These are phyloP conservation scores for Eucalyptus erythrocorys DNA, from an alignment of 345 rosid species.

Conservation along the genomic window DNA sequence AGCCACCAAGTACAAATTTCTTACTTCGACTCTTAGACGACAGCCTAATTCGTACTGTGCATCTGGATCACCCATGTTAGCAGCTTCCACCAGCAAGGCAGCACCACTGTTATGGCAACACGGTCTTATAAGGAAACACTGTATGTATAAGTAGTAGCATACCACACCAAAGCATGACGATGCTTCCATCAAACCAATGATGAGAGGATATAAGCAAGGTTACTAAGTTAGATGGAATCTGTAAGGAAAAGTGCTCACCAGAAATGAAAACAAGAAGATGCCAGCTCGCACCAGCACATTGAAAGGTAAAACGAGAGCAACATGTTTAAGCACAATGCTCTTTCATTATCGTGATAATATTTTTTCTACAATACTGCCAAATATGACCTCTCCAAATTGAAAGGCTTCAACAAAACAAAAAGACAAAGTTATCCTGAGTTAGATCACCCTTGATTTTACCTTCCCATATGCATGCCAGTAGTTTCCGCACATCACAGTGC, in stretches of 20 bases:
- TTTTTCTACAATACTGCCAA: background rate
- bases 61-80: conserved; percentile 88
- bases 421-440: background rate
- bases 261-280: background rate
- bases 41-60: conserved; percentile 86
- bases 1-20: background rate
- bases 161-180: background rate
- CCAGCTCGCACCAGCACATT: background rate
- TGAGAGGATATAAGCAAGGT: background rate
- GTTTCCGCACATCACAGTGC: background rate
- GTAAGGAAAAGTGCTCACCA: background rate
- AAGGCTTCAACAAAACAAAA: background rate
- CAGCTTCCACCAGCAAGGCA: conserved; percentile 91
- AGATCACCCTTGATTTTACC: background rate
- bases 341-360: background rate
- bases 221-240: background rate
- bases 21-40: conserved; percentile 74
- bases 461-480: background rate
- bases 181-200: background rate
- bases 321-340: background rate
- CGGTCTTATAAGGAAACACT: background rate
- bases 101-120: conserved; percentile 45
- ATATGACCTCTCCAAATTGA: background rate
- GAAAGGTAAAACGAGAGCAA: background rate
- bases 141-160: background rate